Evolutionary conservation across 2,329 filamentous ascomycete species (phyloP), one percentile per base, ranked within the genome.

Genomic region (Dactylellina sp.): DNA sequence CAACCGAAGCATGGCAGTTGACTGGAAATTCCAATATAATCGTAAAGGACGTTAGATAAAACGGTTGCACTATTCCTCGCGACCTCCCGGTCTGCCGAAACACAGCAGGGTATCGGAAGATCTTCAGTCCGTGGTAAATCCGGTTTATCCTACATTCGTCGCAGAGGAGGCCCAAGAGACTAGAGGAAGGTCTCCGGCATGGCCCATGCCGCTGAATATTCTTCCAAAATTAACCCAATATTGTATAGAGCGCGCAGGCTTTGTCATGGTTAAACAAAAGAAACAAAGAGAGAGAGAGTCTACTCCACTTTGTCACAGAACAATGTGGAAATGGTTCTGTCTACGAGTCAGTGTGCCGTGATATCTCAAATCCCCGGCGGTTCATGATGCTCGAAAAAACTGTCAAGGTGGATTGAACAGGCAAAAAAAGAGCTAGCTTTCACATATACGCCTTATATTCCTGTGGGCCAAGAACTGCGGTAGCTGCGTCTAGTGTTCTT

Each of bases 371-470:
- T 32, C 28, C 28, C 28, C 9, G 11, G 61, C 53, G 16, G 59
- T 32, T 59, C 42, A 18, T 16, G n/a, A 22, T 59, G 39, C 32
- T 72, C 70, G 50, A 74, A 72, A 74, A 72, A 60, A 60, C 57
- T 9, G 5, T 9, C 4, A 32, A 32, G 4, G 28, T 9, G 28
- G 28, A 32, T 32, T 32, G 28, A 9, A 32, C 5, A 4, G 9
- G 28, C 28, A 32, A 32, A 32, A 32, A 4, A 5, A 32, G 9
- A 32, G 9, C 9, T 32, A 5, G 4, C 28, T 32, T 32, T 32
- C 28, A 4, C 28, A 32, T 32, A 32, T 32, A 32, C 28, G 9
- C 42, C 11, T 39, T 53, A 49, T 61, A 70, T 49, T 68, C 68
- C 68, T 65, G 56, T 72, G 60, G 40, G 57, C 40, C 35, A 71